These are phyloP conservation scores for Neocucurbitaria cava DNA, from an alignment of 2,329 filamentous ascomycete genomes.

Conservation along the genomic window DNA sequence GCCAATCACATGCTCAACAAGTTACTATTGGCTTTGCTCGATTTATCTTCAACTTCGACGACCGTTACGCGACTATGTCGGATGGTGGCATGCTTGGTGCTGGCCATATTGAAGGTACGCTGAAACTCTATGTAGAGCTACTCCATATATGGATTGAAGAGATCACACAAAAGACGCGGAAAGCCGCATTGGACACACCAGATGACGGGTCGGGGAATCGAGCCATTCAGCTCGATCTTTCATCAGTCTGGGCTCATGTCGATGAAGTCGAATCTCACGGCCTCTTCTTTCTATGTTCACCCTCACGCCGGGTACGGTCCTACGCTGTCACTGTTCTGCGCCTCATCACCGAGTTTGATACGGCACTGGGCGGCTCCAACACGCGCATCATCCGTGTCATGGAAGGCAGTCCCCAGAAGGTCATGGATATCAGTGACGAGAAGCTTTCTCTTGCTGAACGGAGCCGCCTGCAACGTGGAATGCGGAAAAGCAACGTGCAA, in stretches of 20 bases:
- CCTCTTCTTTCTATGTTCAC: slow-evolving; percentile 95
- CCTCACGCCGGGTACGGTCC: slow-evolving; percentile 85
- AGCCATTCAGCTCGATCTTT: slow-evolving; percentile 81
- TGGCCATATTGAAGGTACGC: slow-evolving; percentile 91
- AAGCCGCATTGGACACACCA: slow-evolving; percentile 68
- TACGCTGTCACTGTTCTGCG: slow-evolving; percentile 93
- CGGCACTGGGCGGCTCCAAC: slow-evolving; percentile 80
- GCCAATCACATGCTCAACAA: slow-evolving; percentile 90
- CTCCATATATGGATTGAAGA: slow-evolving; percentile 98
- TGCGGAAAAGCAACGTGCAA: slow-evolving; percentile 82
- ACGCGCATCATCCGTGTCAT: slow-evolving; percentile 89
- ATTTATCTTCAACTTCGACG: slow-evolving; percentile 99
- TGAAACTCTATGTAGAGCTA: slow-evolving; percentile 91
- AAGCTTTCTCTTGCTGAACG: slow-evolving; percentile 89
- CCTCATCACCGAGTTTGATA: slow-evolving; percentile 92
- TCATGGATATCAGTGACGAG: slow-evolving; percentile 93
- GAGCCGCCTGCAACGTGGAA: slow-evolving; percentile 87
- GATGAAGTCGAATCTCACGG: slow-evolving; percentile 97
- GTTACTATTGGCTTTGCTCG: slow-evolving; percentile 96
- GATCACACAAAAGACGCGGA: slow-evolving; percentile 83
- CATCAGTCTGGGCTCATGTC: slow-evolving; percentile 88
- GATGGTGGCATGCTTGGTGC: slow-evolving; percentile 95
- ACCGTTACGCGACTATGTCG: slow-evolving; percentile 95
- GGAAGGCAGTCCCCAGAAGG: slow-evolving; percentile 84
- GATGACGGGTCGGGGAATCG: slow-evolving; percentile 74